Evolutionary conservation across 371 early-diverging fungal genomes (phyloP), one percentile per base, ranked within the genome.

Genomic region (Saksenaea vasiformis): DNA sequence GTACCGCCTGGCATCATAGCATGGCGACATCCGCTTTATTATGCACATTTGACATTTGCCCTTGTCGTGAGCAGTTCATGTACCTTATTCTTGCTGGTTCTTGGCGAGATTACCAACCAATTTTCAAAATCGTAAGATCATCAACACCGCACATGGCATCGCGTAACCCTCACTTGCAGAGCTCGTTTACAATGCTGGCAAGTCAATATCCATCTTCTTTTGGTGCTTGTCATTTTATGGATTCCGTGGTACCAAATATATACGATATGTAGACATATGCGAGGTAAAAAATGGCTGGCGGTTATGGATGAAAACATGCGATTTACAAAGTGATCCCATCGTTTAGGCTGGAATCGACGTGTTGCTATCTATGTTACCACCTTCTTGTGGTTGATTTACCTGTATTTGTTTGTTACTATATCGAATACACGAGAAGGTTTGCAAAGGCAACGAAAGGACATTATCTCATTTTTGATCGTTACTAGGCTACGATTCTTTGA

Each of bases 211-310:
- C 75, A 85, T 35, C 56, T 87, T 9, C 70, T 93, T 57, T 74
- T 94, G 4, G 28, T 83, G 11, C 76, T 91, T 31, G 89, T 92
- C 34, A 82, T 93, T 43, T 72, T 86, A 1, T 61, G 90, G 26
- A 84, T 94, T 10, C 96, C 96, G 13, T 86, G 89, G 67, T 90
- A 87, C 69, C 95, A 95, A 65, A 71, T 86, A 41, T 87, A 87
- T 34, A 67, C 87, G 11, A 71, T 93, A 39, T 78, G 92, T 10
- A 76, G 79, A 19, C 76, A 75, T 24, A 66, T 73, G 47, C 54
- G 65, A 74, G 70, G 70, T 68, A 66, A 27, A n/a, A n/a, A n/a
- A n/a, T n/a, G n/a, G n/a, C 31, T 7, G 3, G 24, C 17, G 22
- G 8, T n/a, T n/a, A n/a, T n/a, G n/a, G n/a, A n/a, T n/a, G n/a